Base-by-base conservation (phyloP, 2,329 filamentous ascomycete genomes). In the Talaromyces sp. region DNA sequence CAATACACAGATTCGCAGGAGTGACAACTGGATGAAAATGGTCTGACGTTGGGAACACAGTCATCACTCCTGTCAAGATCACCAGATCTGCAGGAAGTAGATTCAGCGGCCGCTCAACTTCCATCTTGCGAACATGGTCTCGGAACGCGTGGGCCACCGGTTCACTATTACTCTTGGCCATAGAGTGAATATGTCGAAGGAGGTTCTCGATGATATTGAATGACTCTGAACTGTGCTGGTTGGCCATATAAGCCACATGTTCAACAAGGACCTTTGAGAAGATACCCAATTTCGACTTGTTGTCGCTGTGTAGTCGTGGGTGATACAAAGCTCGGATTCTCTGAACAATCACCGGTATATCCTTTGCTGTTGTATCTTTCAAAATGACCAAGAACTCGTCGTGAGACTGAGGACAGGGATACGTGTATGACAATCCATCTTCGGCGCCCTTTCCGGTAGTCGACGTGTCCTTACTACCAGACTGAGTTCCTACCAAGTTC, bases 1-100 rank as follows among this genome's bases (percentile, higher is more conserved):
- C 84, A 73, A 97, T 89, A n/a, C 87, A 83, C 5, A 97, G 84
- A 74, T 91, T 88, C 0, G 93, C 89, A 1, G 94, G 94, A 1
- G 94, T 99, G 40, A 91, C 88, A 36, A 97, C 90, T 66, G 94
- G 88, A 67, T 99, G 94, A 74, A 97, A 99, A 74, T 97, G 92
- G 73, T 99, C 94, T 0, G 92, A 97, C 0, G 94, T 96, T 4
- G 94, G 92, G 68, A 96, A 99, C 55, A 95, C 89, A 2, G 85
- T 86, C 40, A 87, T 85, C 60, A 97, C 84, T 0, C 90, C 91
- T 0, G 90, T 92, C 36, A 99, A 77, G n/a, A 96, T 76, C 21
- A 91, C 76, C 19, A 99, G 75, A 67, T 99, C 92, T 17, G 90
- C 89, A n/a, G 80, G 70, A 11, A 72, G 65, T 70, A 81, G 67